phyloP scores from a whole-genome alignment of 768 basidiomycete species.

The Panaeolus cyanescens region DNA sequence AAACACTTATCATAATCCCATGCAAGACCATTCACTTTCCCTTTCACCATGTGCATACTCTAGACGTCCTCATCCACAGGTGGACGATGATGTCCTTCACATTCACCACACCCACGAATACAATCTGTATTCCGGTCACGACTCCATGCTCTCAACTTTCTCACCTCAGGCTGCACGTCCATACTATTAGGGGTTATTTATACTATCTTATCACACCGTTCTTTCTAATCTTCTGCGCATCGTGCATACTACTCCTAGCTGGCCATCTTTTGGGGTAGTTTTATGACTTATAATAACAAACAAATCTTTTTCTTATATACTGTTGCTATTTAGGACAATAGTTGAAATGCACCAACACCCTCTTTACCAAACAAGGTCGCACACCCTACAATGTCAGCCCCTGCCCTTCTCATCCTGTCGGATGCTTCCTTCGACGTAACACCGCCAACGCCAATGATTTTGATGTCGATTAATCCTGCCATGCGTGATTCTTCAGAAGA shows the following conservation, averaged over 20 bases:
- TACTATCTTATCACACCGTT: conserved; percentile 2
- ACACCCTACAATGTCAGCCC: conserved; percentile 70
- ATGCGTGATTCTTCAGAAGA: conserved; percentile 31
- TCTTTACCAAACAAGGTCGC: conserved; percentile 55
- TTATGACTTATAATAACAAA: background rate
- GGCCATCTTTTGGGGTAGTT: background rate
- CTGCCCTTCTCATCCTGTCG: conserved; percentile 70
- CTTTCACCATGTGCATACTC: background rate
- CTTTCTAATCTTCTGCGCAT: background rate
- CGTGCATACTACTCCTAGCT: background rate
- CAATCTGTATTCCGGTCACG: background rate
- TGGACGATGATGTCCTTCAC: background rate
- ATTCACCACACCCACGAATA: background rate
- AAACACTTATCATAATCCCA: background rate
- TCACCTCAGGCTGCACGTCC: background rate
- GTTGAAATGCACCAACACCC: conserved; percentile 56
- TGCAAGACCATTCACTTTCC: background rate
- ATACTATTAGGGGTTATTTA: conserved; percentile 2
- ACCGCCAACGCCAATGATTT: conserved; percentile 82
- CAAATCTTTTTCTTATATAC: background rate
- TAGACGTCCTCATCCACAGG: background rate
- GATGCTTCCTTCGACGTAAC: conserved; percentile 64
- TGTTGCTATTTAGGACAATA: conserved; percentile 14
- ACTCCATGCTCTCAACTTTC: background rate
- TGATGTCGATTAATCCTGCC: conserved; percentile 46